phyloP scores from a whole-genome alignment of 768 basidiomycete species.

The Panaeolus cyanescens region DNA sequence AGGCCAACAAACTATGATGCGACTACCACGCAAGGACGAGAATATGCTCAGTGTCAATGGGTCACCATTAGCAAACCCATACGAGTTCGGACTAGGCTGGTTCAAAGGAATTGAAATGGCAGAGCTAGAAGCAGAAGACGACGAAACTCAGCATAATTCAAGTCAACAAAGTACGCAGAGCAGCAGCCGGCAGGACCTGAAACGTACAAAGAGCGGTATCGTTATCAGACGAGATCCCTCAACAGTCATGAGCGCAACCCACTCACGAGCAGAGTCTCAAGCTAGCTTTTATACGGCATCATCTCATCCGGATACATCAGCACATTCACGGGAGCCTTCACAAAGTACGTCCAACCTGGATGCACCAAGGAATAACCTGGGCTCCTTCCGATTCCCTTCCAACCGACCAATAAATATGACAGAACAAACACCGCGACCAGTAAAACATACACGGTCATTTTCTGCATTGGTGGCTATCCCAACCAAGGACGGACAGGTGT shows the following conservation, averaged over 20 bases:
- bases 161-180: slow-evolving; percentile 16
- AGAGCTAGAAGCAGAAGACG: slow-evolving; percentile 35
- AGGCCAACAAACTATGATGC: slow-evolving; percentile 43
- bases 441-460: slow-evolving; percentile 35
- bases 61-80: slow-evolving; percentile 80
- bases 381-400: slow-evolving; percentile 28
- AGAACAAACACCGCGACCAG: slow-evolving; percentile 37
- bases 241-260: slow-evolving; percentile 29
- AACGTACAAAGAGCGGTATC: slow-evolving; percentile 59
- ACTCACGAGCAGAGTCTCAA: slow-evolving; percentile 56
- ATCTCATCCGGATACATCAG: slow-evolving; percentile 36
- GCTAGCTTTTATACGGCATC: slow-evolving; percentile 44
- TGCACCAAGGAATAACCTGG: slow-evolving; percentile 19
- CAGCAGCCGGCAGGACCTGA: slow-evolving; percentile 34
- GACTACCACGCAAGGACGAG: slow-evolving; percentile 74
- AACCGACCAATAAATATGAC: slow-evolving; percentile 20
- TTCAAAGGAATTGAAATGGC: slow-evolving; percentile 45
- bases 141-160: slow-evolving; percentile 25
- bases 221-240: slow-evolving; percentile 62
- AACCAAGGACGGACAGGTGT: slow-evolving; percentile 76
- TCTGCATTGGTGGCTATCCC: slow-evolving; percentile 76
- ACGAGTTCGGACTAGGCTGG: slow-evolving; percentile 65
- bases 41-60: slow-evolving; percentile 82
- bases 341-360: slow-evolving; percentile 24
- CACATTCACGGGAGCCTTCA: slow-evolving; percentile 48